Evolutionary conservation across 371 early-diverging fungal species (phyloP).

Genomic region (Coemansia sp.): DNA sequence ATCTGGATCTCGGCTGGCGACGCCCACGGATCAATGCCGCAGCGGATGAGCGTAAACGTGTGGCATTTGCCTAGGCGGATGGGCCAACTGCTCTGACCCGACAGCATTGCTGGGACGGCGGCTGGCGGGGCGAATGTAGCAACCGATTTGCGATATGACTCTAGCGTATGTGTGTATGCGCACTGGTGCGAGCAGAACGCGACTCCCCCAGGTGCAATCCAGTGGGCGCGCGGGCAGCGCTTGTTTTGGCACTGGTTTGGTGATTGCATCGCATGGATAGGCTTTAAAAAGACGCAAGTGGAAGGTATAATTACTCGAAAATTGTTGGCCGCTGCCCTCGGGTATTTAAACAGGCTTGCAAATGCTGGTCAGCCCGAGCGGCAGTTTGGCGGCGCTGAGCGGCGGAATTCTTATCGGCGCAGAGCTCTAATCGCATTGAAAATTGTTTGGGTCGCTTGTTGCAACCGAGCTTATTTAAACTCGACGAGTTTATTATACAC

Average conservation of each 20-base stretch:
- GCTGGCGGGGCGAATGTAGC: not conserved
- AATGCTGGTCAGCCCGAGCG: too few relatives aligned
- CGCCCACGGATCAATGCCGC: slow-evolving; percentile 32
- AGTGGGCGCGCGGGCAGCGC: slow-evolving; percentile 5
- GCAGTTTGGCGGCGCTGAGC: too few relatives aligned
- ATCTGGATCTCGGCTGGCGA: slow-evolving; percentile 10
- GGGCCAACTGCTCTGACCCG: not conserved
- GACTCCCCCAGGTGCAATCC: not conserved
- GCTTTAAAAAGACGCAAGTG: too few relatives aligned
- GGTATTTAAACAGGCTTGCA: too few relatives aligned
- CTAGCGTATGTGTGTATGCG: slow-evolving; percentile 11
- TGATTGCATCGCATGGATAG: not conserved
- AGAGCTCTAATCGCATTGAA: too few relatives aligned
- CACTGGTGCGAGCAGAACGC: slow-evolving; percentile 21
- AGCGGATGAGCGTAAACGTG: slow-evolving; percentile 24
- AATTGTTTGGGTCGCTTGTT: too few relatives aligned
- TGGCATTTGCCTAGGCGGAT: slow-evolving; percentile 2
- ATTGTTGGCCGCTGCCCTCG: too few relatives aligned
- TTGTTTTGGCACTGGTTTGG: not conserved
- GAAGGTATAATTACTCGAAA: too few relatives aligned
- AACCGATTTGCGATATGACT: slow-evolving; percentile 5
- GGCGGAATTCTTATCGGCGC: too few relatives aligned
- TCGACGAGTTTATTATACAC: too few relatives aligned
- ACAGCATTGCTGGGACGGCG: not conserved
- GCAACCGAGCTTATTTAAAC: too few relatives aligned